These are phyloP conservation scores for Aquanectria penicillioides DNA, from an alignment of 2,329 filamentous ascomycete species.

Conservation along the genomic window DNA sequence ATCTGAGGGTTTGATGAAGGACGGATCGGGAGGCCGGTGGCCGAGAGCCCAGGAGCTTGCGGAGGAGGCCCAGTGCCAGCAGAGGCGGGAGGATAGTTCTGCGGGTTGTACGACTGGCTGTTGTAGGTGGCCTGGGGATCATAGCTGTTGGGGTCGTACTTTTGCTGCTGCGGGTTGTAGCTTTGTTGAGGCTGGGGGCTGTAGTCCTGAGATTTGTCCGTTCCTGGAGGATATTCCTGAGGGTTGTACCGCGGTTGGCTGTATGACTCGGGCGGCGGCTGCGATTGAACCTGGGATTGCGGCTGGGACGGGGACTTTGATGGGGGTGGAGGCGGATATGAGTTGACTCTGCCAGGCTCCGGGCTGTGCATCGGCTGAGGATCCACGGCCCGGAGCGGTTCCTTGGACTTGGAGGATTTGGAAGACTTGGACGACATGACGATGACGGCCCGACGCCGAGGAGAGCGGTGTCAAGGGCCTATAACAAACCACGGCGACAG, in stretches of 20 bases:
- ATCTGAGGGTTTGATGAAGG: slow-evolving; percentile 35
- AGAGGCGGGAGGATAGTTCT: slow-evolving; percentile 34
- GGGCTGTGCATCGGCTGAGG: slow-evolving; percentile 41
- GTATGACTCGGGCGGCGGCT: slow-evolving; percentile 27
- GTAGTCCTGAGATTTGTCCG: slow-evolving; percentile 33
- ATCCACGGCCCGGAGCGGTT: slow-evolving; percentile 40
- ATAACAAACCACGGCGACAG: too few species aligned
- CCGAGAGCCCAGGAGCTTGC: slow-evolving; percentile 28
- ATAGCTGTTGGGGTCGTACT: slow-evolving; percentile 2
- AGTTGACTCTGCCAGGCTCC: slow-evolving; percentile 32
- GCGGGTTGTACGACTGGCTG: slow-evolving; percentile 13
- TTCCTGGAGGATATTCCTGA: slow-evolving; percentile 30
- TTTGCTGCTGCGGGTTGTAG: slow-evolving; percentile 15
- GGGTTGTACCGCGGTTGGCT: slow-evolving; percentile 28
- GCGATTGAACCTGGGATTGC: slow-evolving; percentile 15
- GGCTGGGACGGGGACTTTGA: slow-evolving; percentile 9
- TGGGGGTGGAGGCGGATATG: slow-evolving; percentile 23
- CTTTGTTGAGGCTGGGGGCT: slow-evolving; percentile 19
- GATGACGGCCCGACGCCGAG: slow-evolving; percentile 10
- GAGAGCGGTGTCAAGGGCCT: background rate
- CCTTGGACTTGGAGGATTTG: slow-evolving; percentile 35
- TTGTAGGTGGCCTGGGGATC: slow-evolving; percentile 4
- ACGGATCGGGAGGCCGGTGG: slow-evolving; percentile 33
- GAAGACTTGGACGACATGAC: slow-evolving; percentile 16
- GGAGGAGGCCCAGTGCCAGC: slow-evolving; percentile 1